Percentiles rank a stretch among this genome's conserved stretches.
phyloP scores from a whole-genome alignment of 106 monocot species.

The Dendrobium catenatum region DNA sequence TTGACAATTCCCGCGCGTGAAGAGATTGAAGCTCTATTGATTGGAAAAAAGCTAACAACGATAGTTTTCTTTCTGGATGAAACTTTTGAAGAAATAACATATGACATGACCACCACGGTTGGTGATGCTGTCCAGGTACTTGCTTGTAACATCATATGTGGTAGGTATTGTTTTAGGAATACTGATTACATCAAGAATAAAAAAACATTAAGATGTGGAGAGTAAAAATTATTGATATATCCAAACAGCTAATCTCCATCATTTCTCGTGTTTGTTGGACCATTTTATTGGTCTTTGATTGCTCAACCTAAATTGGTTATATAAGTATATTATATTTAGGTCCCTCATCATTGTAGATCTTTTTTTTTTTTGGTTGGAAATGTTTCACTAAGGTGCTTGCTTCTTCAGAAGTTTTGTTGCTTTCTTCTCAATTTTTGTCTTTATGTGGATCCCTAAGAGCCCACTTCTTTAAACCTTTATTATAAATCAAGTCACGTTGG shows the following conservation, averaged over 20 bases:
- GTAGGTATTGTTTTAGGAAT: no score
- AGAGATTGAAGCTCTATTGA: slow-evolving; percentile 91
- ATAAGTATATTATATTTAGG: not conserved
- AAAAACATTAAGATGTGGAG: not conserved
- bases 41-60: slow-evolving; percentile 77
- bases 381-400: not conserved
- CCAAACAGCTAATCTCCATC: not conserved
- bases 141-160: slow-evolving; percentile 1
- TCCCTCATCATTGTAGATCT: not conserved
- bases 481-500: not conserved
- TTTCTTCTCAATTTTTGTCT: not conserved
- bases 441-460: not conserved
- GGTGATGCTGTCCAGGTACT: slow-evolving; percentile 93
- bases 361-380: not conserved
- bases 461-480: not conserved
- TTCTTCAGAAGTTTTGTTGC: not conserved
- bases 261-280: not conserved
- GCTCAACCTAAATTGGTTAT: not conserved
- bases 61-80: slow-evolving; percentile 97
- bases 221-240: not conserved
- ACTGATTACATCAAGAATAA: not conserved
- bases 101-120: slow-evolving; percentile 98
- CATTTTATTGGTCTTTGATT: not conserved
- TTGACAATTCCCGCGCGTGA: slow-evolving; percentile 68
- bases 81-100: slow-evolving; percentile 98